Evolutionary conservation across 192 early-diverging fungal genomes (phyloP), one percentile per base, ranked within the genome.

Genomic region (Geranomyces michiganensis): DNA sequence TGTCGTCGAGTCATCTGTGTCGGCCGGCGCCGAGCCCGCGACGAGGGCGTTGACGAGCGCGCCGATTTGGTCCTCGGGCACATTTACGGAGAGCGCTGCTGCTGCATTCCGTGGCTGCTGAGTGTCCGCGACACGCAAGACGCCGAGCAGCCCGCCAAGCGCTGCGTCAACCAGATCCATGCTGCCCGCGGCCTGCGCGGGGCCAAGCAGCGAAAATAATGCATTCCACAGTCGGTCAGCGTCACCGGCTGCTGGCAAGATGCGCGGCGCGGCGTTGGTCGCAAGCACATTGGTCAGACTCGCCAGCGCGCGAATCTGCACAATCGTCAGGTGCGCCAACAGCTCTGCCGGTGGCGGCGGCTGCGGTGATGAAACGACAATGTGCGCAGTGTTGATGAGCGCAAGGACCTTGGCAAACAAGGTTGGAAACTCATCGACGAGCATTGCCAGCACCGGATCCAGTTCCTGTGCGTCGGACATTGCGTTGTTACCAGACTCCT

Each of bases 301-400:
- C 13, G 32, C 44, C 5, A 70, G 17, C 21, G 70, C 68, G 21
- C 70, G 59, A 0, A 30, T 62, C 32, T 71, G 70, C 17, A 71
- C 36, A 41, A 31, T 71, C 19, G 17, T 15, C 21, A 71, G 61
- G 27, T 62, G 70, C 26, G 51, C 48, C 8, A 3, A 13, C 45
- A 36, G 21, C 13, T 67, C 21, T 31, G 45, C 65, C 21, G 27
- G 14, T n/a, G 48, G 32, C 7, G 14, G 7, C 13, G 4, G 14
- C 15, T 21, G 45, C 59, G 2, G 24, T 61, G 59, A 3, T 3
- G 3, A 3, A 41, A 7, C 36, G 36, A 10, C 10, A 10, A 41
- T 41, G n/a, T 26, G 67, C n/a, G 53, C 19, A 19, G 49, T 58
- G 15, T 1, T 59, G 58, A 45, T 31, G 17, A 29, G 49, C 29